Base-by-base conservation (phyloP, 331 rosid species). In the Malus hybrid region DNA sequence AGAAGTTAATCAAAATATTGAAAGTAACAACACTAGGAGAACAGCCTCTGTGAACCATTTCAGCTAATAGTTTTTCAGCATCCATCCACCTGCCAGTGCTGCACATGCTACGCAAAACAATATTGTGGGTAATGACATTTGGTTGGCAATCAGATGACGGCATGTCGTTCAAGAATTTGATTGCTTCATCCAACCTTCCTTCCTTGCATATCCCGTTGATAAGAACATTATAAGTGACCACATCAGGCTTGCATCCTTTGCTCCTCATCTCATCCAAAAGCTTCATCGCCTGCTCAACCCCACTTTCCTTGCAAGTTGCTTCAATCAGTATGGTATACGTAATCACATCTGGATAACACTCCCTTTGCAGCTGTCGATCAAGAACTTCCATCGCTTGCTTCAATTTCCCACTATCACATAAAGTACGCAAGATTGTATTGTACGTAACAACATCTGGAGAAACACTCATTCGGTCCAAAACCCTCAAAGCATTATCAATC, bases 1-100 rank as follows among this genome's bases (percentile, higher is more conserved):
- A 75, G 81, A 89, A 93, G 79, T 89, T 90, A 36, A 93, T 93
- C 88, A 93, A 86, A 75, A 89, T 93, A 74, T 93, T 93, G 87
- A 93, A 93, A 84, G 98, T 93, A 53, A 91, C 97, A 68, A 90
- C 96, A 81, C 93, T 91, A 7, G 98, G 98, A 76, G 98, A 78
- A 74, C 93, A 90, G 12, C 97, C 97, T 82, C 84, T 89, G 10
- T 86, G 82, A 68, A 89, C 84, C 98, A 93, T 93, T 20, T 93
- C 96, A 5, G 85, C 67, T 74, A 93, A 50, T 11, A 93, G 85
- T 60, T 72, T 90, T 81, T 90, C 97, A 6, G 97, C 96, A 77
- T 91, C 97, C 96, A 81, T 84, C 97, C 97, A 93, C 83, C 97
- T 78, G 29, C 92, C 93, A 0, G 93, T 91, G 75, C 97, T 88